A percentile compares a stretch with the other conserved stretches of the same genome.
phyloP scores from a whole-genome alignment of 768 basidiomycete genomes.

The Clathrus columnatus region DNA sequence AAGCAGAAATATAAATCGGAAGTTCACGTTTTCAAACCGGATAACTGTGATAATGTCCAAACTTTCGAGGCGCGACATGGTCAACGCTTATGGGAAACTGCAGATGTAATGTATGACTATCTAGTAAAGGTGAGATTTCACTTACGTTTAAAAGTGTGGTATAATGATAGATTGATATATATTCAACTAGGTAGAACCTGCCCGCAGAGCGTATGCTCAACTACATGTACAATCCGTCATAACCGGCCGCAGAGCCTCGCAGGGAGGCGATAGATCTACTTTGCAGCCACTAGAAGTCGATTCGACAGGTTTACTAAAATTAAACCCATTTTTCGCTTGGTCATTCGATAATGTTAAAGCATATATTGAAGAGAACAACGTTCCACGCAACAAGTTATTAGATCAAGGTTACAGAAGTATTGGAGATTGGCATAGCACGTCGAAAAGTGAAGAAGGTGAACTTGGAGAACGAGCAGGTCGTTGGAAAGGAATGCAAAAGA shows the following conservation, averaged over 20 bases:
- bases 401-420: conserved; percentile 90
- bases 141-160: not conserved
- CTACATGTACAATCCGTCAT: conserved; percentile 79
- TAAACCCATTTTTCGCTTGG: conserved; percentile 92
- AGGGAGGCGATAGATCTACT: conserved; percentile 81
- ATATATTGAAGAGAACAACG: conserved; percentile 72
- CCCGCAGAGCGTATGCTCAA: conserved; percentile 74
- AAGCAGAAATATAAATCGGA: conserved; percentile 62
- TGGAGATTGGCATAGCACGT: conserved; percentile 97
- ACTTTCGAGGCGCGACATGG: conserved; percentile 82
- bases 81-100: conserved; percentile 73
- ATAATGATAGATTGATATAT: not conserved
- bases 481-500: conserved; percentile 87
- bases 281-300: conserved; percentile 88
- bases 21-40: conserved; percentile 73
- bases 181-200: conserved; percentile 74
- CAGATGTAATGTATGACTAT: conserved; percentile 86
- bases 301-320: conserved; percentile 80
- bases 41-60: conserved; percentile 50
- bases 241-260: conserved; percentile 89
- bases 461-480: conserved; percentile 76
- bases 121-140: conserved; percentile 64
- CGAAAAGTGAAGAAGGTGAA: conserved; percentile 54
- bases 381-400: conserved; percentile 83
- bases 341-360: conserved; percentile 74